phyloP scores from a whole-genome alignment of 306 rosid species.

The Vachellia collinsii region DNA sequence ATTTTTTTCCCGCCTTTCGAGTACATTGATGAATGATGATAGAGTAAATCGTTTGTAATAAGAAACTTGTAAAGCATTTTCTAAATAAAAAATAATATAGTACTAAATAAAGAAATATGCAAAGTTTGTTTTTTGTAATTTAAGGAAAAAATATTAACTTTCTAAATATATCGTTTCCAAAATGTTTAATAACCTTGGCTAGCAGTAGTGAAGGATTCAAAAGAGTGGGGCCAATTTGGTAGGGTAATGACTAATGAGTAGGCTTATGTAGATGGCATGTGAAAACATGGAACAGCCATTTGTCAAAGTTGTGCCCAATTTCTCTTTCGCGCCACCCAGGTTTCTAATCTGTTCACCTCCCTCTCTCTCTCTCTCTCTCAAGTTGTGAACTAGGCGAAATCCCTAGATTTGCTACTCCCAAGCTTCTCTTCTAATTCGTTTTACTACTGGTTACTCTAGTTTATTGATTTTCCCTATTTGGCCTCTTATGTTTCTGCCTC shows the following conservation, averaged over 20 bases:
- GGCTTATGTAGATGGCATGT: background rate
- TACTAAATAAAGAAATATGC: no score
- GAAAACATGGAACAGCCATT: background rate
- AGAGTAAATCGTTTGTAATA: no score
- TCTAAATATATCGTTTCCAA: background rate
- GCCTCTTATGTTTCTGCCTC: background rate
- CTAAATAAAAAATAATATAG: no score
- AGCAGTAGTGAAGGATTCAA: background rate
- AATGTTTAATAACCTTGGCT: background rate
- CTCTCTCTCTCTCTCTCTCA: slow-evolving; percentile 7
- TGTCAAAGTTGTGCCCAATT: background rate
- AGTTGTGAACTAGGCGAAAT: background rate
- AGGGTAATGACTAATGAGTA: background rate
- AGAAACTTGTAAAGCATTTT: no score
- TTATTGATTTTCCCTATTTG: background rate
- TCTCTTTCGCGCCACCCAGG: slow-evolving; percentile 3
- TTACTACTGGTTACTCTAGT: background rate
- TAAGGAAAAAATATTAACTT: no score
- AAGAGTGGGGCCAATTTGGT: background rate
- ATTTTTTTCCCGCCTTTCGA: no score
- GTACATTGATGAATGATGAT: no score
- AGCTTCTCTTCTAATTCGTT: slow-evolving; percentile 8
- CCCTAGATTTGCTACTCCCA: slow-evolving; percentile 10
- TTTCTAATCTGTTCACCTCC: slow-evolving; percentile 26
- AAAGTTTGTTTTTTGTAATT: no score